Evolutionary conservation across 202 grass and related monocot genomes (phyloP).

Genomic region (Bolboschoenoplectus hybrid): DNA sequence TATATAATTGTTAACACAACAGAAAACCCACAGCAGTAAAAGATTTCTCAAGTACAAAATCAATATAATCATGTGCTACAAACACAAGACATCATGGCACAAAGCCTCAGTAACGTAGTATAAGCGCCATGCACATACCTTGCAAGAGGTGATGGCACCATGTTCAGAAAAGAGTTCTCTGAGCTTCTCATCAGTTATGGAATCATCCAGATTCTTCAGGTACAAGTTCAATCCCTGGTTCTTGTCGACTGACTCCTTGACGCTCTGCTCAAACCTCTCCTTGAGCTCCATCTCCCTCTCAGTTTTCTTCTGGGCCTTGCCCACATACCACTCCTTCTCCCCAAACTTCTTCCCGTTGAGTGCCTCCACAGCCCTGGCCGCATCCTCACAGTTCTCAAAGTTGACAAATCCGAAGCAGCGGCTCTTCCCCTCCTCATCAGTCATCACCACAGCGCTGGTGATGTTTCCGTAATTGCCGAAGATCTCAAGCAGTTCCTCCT

Average conservation of each 20-base stretch:
- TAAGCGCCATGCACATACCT: slow-evolving; percentile 27
- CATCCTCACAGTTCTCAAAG: slow-evolving; percentile 50
- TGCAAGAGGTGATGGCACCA: slow-evolving; percentile 53
- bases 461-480: slow-evolving; percentile 49
- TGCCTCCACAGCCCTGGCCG: slow-evolving; percentile 42
- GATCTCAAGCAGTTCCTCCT: slow-evolving; percentile 41
- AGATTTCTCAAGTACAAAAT: not conserved
- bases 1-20: slow-evolving; percentile 3
- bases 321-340: slow-evolving; percentile 55
- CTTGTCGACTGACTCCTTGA: slow-evolving; percentile 52
- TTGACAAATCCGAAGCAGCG: slow-evolving; percentile 56
- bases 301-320: slow-evolving; percentile 58
- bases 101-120: not conserved
- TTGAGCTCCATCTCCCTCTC: slow-evolving; percentile 54
- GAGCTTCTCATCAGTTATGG: slow-evolving; percentile 49
- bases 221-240: slow-evolving; percentile 53
- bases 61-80: not conserved
- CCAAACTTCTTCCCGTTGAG: slow-evolving; percentile 52
- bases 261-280: slow-evolving; percentile 49
- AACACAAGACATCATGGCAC: not conserved
- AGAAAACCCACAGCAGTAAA: not conserved
- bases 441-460: slow-evolving; percentile 53
- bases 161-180: slow-evolving; percentile 49
- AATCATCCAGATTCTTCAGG: slow-evolving; percentile 53
- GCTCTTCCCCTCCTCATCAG: slow-evolving; percentile 47